phyloP scores from a whole-genome alignment of 305 asterid genomes.

The Fraxinus albicans region DNA sequence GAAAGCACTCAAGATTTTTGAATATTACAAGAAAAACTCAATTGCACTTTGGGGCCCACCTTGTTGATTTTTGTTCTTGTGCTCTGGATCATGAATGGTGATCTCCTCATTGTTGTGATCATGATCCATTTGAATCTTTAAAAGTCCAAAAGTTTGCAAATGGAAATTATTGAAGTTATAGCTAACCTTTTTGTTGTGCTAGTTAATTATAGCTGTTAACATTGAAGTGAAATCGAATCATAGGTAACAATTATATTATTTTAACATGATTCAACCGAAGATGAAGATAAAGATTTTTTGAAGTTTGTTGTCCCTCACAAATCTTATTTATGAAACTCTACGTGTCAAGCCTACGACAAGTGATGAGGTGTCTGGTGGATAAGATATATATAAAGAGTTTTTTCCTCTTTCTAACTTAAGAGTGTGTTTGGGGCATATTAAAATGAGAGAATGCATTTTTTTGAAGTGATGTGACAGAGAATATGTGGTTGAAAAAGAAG shows the following conservation, averaged over 20 bases:
- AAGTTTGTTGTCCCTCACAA: background rate
- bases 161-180: background rate
- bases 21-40: slow-evolving; percentile 34
- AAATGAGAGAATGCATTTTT: too few species aligned
- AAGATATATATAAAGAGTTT: background rate
- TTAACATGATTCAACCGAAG: background rate
- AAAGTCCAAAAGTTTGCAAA: background rate
- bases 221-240: background rate
- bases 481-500: too few species aligned
- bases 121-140: background rate
- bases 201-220: background rate
- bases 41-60: slow-evolving; percentile 38
- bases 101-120: background rate
- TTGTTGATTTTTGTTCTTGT: slow-evolving; percentile 19
- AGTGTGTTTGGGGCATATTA: too few species aligned
- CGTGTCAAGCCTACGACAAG: background rate
- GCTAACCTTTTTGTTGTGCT: background rate
- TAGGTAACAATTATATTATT: background rate
- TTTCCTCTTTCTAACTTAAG: background rate
- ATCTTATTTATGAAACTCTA: background rate
- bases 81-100: background rate
- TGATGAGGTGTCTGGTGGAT: background rate
- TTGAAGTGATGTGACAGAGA: too few species aligned
- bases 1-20: slow-evolving; percentile 28
- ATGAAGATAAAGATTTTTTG: background rate